Evolutionary conservation across 1,139 yeast species (phyloP).

Genomic region (Saccharomyces pastorianus): DNA sequence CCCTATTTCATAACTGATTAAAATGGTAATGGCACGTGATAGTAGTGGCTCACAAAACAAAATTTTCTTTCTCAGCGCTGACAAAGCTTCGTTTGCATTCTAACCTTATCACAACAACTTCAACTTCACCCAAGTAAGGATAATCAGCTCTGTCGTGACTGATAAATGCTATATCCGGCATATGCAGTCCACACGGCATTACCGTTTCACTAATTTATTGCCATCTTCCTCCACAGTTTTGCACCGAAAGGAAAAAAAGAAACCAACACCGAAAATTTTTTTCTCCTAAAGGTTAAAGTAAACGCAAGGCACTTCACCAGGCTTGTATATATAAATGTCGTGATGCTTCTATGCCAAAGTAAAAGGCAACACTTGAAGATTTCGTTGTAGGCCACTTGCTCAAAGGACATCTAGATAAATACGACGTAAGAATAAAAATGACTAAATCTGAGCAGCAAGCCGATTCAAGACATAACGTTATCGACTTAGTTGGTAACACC

Average conservation of each 20-base stretch:
- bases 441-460: neutral
- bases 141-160: neutral
- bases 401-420: too few relatives aligned
- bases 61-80: neutral
- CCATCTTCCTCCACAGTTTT: neutral
- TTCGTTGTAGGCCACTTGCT: neutral
- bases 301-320: constrained; percentile 45
- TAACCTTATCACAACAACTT: neutral
- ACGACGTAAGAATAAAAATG: neutral
- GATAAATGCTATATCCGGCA: neutral
- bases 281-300: neutral
- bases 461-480: constrained; percentile 27
- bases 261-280: neutral
- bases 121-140: neutral
- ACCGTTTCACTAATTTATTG: neutral
- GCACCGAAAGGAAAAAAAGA: neutral
- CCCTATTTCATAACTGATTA: neutral
- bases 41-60: neutral
- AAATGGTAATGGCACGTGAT: neutral
- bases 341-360: neutral
- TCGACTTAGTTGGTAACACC: constrained; percentile 59
- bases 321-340: neutral
- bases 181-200: neutral
- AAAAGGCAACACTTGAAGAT: neutral
- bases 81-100: neutral